Base-by-base conservation (phyloP, 225 moss, liverwort and hornwort genomes). In the Climacium dendroides region DNA sequence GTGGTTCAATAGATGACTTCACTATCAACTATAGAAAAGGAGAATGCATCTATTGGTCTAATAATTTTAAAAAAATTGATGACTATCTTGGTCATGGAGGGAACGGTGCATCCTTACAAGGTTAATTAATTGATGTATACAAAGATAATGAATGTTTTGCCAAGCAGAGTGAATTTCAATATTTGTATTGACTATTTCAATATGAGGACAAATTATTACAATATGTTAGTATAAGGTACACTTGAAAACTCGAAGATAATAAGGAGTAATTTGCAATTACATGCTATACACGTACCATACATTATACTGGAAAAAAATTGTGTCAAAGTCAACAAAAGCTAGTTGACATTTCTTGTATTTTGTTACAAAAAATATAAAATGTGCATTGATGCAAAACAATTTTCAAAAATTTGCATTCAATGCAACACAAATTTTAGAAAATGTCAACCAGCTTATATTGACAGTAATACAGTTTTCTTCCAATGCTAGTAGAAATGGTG, bases 91-190 rank as follows among this genome's bases (percentile, higher is more conserved):
- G 9, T 66, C 1, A 25, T 24, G 1, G 15, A 0, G 41, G 0
- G 9, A 6, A 11, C 19, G 11, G 3, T 10, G 0, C 1, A 0
- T 15, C 25, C 1, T 28, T 28, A 28, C 7, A 28, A 43, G 9
- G 1, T 26, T 26, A 4, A n/a, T 54, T n/a, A 2, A 37, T 55
- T 78, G 6, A 53, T 7, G 3, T 15, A 53, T 61, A 43, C 9
- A 11, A 20, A 80, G 2, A 32, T 43, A 43, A 20, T 30, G 20
- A 0, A 60, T 60, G 8, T 32, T 80, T 79, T 19, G 3, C 5
- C 7, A 43, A 80, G 19, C 1, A 19, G 0, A 53, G 35, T 52
- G 3, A 75, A 35, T 53, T 35, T 3, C 14, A 52, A 52, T 35
- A 14, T 34, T 75, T 34, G 8, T 53, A 75, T 23, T 34, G 0